A percentile compares a stretch with the other conserved stretches of the same genome.
phyloP scores from a whole-genome alignment of 768 basidiomycete genomes.

The Mrakia hoshinonis region DNA sequence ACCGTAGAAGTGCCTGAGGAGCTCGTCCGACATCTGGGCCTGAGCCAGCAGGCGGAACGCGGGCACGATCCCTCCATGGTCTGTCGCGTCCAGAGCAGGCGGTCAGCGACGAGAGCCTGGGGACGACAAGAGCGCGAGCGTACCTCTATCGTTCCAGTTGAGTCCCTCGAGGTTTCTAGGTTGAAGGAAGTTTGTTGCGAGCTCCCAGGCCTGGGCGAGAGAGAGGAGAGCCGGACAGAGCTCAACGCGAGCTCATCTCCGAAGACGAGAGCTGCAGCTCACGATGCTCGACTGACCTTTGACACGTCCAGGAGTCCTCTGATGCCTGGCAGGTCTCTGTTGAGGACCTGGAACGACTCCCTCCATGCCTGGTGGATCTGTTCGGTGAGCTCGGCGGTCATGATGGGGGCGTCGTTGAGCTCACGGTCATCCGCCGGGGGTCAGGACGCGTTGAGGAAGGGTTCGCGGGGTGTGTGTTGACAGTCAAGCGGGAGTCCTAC shows the following conservation, averaged over 20 bases:
- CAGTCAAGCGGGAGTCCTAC: background rate
- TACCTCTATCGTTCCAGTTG: constrained; percentile 58
- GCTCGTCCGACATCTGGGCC: constrained; percentile 18
- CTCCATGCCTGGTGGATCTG: constrained; percentile 15
- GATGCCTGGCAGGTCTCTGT: background rate
- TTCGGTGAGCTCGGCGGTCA: constrained; percentile 10
- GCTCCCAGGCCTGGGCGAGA: constrained; percentile 49
- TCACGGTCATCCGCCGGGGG: background rate
- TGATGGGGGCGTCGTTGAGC: background rate
- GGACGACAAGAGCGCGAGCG: background rate
- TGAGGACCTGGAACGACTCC: constrained; percentile 18
- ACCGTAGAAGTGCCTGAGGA: constrained; percentile 27
- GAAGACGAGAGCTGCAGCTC: too few species aligned
- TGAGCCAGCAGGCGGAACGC: constrained; percentile 24
- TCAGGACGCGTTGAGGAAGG: too few species aligned
- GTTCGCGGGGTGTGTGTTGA: background rate
- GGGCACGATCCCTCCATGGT: constrained; percentile 23
- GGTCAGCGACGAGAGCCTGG: background rate
- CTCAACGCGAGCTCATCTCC: background rate
- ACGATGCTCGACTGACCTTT: background rate
- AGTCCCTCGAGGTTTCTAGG: constrained; percentile 47
- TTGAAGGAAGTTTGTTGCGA: constrained; percentile 54
- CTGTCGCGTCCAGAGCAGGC: background rate
- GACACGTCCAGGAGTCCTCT: constrained; percentile 11
- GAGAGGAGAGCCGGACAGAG: background rate